Conservation (phyloP, 2,329 filamentous ascomycete species). For the Fusarium mexicanum region DNA sequence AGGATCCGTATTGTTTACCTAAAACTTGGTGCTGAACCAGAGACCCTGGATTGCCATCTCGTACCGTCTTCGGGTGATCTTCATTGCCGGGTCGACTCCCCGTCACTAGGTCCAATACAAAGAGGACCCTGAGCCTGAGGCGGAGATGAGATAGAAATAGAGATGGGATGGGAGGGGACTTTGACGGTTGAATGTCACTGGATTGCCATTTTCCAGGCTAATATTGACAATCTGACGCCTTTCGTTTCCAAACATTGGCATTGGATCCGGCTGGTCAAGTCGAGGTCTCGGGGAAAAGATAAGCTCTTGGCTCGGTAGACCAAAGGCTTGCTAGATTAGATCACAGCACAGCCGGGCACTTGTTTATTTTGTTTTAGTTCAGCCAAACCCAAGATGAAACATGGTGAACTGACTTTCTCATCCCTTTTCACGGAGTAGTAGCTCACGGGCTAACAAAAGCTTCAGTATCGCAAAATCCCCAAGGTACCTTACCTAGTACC, state of each 20-base stretch:
- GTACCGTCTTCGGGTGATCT: constrained; percentile 26
- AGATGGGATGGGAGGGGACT: constrained; percentile 1
- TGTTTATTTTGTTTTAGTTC: constrained; percentile 9
- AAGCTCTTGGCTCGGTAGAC: background rate
- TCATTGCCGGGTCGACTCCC: constrained; percentile 25
- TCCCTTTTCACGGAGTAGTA: background rate
- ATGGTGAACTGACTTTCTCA: background rate
- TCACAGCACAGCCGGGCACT: background rate
- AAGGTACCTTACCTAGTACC: background rate
- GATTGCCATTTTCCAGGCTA: background rate
- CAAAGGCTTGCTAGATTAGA: background rate
- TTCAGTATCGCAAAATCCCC: background rate
- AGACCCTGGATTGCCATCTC: constrained; percentile 8
- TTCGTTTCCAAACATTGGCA: background rate
- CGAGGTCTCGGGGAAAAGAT: background rate
- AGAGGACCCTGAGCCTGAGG: background rate
- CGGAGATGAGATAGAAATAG: constrained; percentile 14
- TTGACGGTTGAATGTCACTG: constrained; percentile 1
- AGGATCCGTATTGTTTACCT: background rate
- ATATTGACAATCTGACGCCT: background rate
- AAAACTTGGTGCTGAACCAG: background rate
- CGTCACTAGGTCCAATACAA: background rate
- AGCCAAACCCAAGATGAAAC: constrained; percentile 18
- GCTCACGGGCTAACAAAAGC: background rate
- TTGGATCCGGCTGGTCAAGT: constrained; percentile 8